Evolutionary conservation across 164 flowering plant genomes (phyloP).

Genomic region (Vitis labrusca): DNA sequence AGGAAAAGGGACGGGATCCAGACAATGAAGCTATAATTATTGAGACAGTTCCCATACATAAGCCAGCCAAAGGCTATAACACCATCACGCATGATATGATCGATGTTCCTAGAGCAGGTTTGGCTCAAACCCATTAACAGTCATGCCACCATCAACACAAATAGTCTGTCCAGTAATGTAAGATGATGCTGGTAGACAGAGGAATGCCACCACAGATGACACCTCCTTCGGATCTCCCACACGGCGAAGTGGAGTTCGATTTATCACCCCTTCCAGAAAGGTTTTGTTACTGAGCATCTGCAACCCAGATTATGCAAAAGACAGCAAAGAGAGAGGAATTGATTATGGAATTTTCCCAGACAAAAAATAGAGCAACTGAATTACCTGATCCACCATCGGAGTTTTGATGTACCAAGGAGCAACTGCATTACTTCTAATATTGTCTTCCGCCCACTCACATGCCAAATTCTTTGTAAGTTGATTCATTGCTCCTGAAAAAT

Average conservation of each 20-base stretch:
- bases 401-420: slow-evolving; percentile 33
- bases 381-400: slow-evolving; percentile 9
- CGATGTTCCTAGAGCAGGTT: no score
- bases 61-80: no score
- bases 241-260: slow-evolving; percentile 11
- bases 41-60: no score
- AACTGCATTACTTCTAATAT: slow-evolving; percentile 29
- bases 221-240: slow-evolving; percentile 17
- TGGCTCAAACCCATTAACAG: no score
- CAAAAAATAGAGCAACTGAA: neutral
- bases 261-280: no score
- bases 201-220: slow-evolving; percentile 20
- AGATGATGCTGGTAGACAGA: slow-evolving; percentile 19
- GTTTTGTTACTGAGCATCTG: no score
- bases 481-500: neutral
- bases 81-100: no score
- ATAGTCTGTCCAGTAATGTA: slow-evolving; percentile 25
- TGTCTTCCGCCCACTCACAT: slow-evolving; percentile 46
- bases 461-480: slow-evolving; percentile 36
- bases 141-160: slow-evolving; percentile 18
- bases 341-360: no score
- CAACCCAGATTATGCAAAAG: no score
- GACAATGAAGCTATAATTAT: no score
- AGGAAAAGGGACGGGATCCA: no score
- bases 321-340: no score